phyloP scores from a whole-genome alignment of 805 yeast genomes.

The Candida tammaniensis region DNA sequence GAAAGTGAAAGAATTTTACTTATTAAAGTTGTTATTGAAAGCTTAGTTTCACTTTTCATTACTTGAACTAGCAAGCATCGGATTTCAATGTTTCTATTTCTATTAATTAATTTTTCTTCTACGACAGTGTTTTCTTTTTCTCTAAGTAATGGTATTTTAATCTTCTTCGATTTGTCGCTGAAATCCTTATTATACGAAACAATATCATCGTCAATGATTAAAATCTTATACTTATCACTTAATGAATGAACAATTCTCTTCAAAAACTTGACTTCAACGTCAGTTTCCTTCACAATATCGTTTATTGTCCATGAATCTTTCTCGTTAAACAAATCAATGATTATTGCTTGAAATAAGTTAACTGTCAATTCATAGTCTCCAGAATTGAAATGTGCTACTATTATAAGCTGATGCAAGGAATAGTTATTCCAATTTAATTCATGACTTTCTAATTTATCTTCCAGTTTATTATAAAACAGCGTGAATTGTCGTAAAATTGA shows the following conservation, averaged over 20 bases:
- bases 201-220: conserved; percentile 15
- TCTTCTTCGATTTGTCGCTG: conserved; percentile 24
- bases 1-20: conserved; percentile 19
- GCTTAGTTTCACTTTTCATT: conserved; percentile 27
- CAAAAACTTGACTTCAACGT: conserved; percentile 32
- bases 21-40: conserved; percentile 27
- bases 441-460: conserved; percentile 22
- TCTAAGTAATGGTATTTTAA: conserved; percentile 29
- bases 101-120: conserved; percentile 12
- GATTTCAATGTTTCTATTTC: conserved; percentile 28
- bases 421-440: conserved; percentile 41
- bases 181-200: conserved; percentile 23
- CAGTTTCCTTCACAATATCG: conserved; percentile 23
- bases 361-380: conserved; percentile 33
- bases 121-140: conserved; percentile 14
- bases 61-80: conserved; percentile 25
- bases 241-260: conserved; percentile 27
- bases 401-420: conserved; percentile 38
- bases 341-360: conserved; percentile 44
- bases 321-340: conserved; percentile 37
- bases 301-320: conserved; percentile 16
- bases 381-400: conserved; percentile 28
- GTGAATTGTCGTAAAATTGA: conserved; percentile 20
- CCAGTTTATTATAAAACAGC: conserved; percentile 16
- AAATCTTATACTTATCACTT: conserved; percentile 28